A percentile compares a stretch with the other conserved stretches of the same genome.
These are phyloP conservation scores for Hyphochytrium catenoides DNA, from an alignment of 352 stramenopile genomes.

Conservation along the genomic window DNA sequence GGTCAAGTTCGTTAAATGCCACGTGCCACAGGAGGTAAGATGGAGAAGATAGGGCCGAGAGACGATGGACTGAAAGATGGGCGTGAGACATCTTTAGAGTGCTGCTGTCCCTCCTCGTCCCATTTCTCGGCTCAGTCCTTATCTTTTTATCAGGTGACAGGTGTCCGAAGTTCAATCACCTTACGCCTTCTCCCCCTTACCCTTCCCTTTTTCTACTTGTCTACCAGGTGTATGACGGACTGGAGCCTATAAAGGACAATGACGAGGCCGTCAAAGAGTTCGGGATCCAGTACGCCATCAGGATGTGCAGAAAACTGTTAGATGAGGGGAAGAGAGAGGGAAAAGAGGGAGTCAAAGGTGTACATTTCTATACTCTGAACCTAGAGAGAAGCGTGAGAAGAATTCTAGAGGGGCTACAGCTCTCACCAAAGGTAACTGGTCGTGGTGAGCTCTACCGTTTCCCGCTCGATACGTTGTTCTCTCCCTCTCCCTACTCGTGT, in stretches of 20 bases:
- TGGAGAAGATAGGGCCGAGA: conserved; percentile 19
- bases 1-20: conserved; percentile 90
- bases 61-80: too few species aligned
- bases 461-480: too few species aligned
- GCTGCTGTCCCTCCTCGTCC: too few species aligned
- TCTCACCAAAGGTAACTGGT: too few species aligned
- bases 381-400: conserved; percentile 62
- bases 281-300: conserved; percentile 76
- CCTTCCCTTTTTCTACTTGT: background rate
- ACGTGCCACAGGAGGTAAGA: conserved; percentile 67
- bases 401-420: conserved; percentile 52
- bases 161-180: too few species aligned
- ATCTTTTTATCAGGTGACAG: too few species aligned
- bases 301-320: conserved; percentile 80
- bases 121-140: too few species aligned
- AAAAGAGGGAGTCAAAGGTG: conserved; percentile 51
- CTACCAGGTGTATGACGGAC: conserved; percentile 23
- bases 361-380: conserved; percentile 89
- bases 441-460: too few species aligned
- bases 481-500: too few species aligned
- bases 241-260: conserved; percentile 87
- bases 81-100: too few species aligned
- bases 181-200: background rate
- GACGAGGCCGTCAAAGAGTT: conserved; percentile 85
- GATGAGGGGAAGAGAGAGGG: conserved; percentile 55